Evolutionary conservation across 2,329 filamentous ascomycete species (phyloP), one percentile per base, ranked within the genome.

Genomic region (Aureobasidium uvarum): DNA sequence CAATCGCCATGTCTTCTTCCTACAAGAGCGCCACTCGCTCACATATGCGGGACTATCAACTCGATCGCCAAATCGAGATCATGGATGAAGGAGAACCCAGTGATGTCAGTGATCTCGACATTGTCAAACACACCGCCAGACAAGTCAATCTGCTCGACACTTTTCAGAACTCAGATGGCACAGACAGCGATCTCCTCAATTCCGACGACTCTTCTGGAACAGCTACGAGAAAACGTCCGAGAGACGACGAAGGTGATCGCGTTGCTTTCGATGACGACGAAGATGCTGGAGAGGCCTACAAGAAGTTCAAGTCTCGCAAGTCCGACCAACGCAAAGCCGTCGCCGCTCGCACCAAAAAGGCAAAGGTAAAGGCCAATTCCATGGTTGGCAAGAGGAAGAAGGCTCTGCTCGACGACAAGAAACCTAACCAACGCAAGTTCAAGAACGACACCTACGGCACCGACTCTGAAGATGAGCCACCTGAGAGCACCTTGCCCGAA

Each of bases 401-500:
- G 50, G 67, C 59, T 3, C 45, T 68, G 0, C 60, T 69, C 4
- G 54, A 64, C 5, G 67, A 69, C 38, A 50, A 59, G 59, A 66
- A 67, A 36, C 25, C 43, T 41, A 23, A 23, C 4, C 33, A 31
- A 13, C 36, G 25, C 18, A 63, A 54, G 14, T 31, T 52, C 46
- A 63, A 18, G n/a, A 43, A 54, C 8, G 58, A 66, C 41, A 65
- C 46, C 2, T 45, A 78, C 73, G 55, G 78, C 75, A 54, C 65
- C 48, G 66, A 72, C 20, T 81, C 83, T 5, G 81, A 84, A 25
- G 81, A 84, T 52, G 81, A 84, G 5, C 74, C 82, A 67, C 81
- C 85, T 75, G 85, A 86, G 67, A 77, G 84, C 38, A 81, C 79
- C 0, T 77, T 95, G 2, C 92, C 93, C 0, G 85, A 89, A 23